Conservation (phyloP, 768 basidiomycete genomes). For the Russula dissimulans region DNA sequence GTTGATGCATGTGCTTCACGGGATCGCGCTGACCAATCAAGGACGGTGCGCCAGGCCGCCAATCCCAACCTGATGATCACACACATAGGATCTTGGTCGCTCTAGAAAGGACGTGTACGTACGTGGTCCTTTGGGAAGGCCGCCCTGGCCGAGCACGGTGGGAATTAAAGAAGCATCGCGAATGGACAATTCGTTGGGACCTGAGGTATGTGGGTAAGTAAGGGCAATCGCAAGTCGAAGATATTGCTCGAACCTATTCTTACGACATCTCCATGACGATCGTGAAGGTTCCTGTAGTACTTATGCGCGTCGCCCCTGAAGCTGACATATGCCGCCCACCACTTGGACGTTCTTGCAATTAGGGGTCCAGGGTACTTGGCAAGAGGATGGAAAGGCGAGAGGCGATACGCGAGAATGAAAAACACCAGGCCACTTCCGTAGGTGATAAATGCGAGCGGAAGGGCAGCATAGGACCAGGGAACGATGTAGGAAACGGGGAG, state of each 20-base stretch:
- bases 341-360: conserved; percentile 33
- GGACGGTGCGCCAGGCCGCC: neutral
- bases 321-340: conserved; percentile 31
- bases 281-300: conserved; percentile 25
- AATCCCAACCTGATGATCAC: conserved; percentile 9
- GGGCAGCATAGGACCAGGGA: neutral
- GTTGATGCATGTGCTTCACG: conserved; percentile 32
- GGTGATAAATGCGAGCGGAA: neutral
- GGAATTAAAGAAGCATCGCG: conserved; percentile 5
- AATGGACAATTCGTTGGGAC: conserved; percentile 10
- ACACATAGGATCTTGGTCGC: neutral
- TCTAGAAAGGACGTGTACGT: neutral
- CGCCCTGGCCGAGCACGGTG: conserved; percentile 7
- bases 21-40: conserved; percentile 30
- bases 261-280: conserved; percentile 30
- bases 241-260: conserved; percentile 27
- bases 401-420: conserved; percentile 31
- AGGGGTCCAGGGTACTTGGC: conserved; percentile 43
- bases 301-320: conserved; percentile 30
- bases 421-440: neutral
- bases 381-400: conserved; percentile 47
- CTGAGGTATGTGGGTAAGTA: neutral
- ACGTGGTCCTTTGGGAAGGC: conserved; percentile 17
- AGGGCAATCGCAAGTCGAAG: neutral
- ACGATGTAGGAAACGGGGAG: neutral